Evolutionary conservation across 2,329 filamentous ascomycete species (phyloP), one percentile per base, ranked within the genome.

Genomic region (Aureobasidium mangrovei): DNA sequence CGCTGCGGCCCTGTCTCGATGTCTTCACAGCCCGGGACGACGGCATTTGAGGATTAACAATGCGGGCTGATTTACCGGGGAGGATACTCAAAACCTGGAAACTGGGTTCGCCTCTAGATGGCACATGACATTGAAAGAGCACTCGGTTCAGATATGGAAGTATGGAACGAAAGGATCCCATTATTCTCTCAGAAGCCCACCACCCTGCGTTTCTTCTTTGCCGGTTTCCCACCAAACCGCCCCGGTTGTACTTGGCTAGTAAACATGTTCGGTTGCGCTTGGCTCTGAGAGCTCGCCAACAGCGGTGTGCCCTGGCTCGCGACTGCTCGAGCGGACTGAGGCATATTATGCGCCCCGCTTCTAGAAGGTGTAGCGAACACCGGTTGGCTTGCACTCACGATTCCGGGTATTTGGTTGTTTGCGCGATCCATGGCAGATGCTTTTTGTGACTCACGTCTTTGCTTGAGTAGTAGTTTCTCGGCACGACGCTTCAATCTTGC

Each of bases 171-270:
- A 51, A 32, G 31, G 24, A 40, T 40, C 9, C 28, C 35, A 36
- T 39, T 49, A 18, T 33, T 24, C 10, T 3, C 9, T 65, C 58
- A 68, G 49, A 69, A 69, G 8, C 67, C 67, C 41, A 64, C 61
- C 55, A 67, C 70, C 58, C 69, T 67, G 61, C 71, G 73, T 65
- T 72, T 74, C 63, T 70, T 75, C 47, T 64, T 63, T 43, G 68
- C 65, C 39, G 69, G 69, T 59, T 65, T 43, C 57, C 65, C 49
- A 63, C 65, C 67, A 59, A 62, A 64, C 4, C 62, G 57, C 18
- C 67, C 65, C 2, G 59, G 58, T 35, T 64, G 60, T 12, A 65
- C 59, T 57, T 70, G 67, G 61, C 65, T 67, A n/a, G 65, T 63
- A 32, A 59, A 49, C 26, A 55, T 43, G 40, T 44, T 48, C 24